Evolutionary conservation across 306 rosid genomes (phyloP), one percentile per base, ranked within the genome.

Genomic region (Echinosophora koreensis): DNA sequence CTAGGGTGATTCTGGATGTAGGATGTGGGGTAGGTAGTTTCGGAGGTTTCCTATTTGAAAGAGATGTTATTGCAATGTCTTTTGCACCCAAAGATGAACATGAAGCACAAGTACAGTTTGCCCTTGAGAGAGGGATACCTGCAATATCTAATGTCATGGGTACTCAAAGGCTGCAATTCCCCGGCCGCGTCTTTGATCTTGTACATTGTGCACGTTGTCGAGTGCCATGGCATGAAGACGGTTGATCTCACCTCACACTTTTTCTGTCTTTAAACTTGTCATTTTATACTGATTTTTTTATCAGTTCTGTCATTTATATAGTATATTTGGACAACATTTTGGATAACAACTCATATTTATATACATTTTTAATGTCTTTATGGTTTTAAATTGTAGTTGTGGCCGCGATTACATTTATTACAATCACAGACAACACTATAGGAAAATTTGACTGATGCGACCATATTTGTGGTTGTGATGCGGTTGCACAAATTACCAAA

Each of bases 131-230:
- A 50, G 97, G 97, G 28, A 88, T 92, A 46, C 96, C 96, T 1
- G 93, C 90, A n/a, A 85, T 92, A 17, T 88, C 93, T n/a, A 96
- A 96, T 3, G 97, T 92, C 83, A 92, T 92, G 96, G 96, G 97
- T 7, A 84, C 97, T 37, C 93, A 92, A 49, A 86, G 97, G 66
- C 80, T 92, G 64, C 97, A 87, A 38, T 92, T 92, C 58, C 97
- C 97, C 10, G 66, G 90, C 84, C 44, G 69, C 18, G 97, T 87
- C 82, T 90, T 90, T 42, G 97, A 92, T 77, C 69, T 84, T 55
- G 66, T 90, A 22, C 97, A 92, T 60, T 92, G 97, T 42, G 97
- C 97, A 12, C 89, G 93, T 3, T 92, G 97, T 63, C 85, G 96
- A 30, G 96, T 92, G 16, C 96, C 96, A 58, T 92, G 97, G 97